Evolutionary conservation across 768 basidiomycete species (phyloP).

Genomic region (Collybia mongolica): DNA sequence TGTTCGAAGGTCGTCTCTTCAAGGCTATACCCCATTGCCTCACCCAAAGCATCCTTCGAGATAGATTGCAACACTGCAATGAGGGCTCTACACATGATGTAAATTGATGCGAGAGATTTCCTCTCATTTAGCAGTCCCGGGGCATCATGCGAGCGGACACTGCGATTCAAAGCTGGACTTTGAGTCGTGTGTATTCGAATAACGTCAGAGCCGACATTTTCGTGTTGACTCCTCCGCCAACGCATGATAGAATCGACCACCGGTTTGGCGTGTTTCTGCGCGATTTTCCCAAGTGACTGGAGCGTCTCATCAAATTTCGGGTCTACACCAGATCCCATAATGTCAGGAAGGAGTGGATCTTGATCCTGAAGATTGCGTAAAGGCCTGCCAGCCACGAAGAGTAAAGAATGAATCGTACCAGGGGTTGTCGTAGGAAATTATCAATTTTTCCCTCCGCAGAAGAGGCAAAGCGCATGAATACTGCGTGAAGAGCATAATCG

Average conservation of each 20-base stretch:
- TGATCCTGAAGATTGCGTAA: constrained; percentile 47
- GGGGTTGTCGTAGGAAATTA: constrained; percentile 60
- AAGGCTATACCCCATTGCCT: constrained; percentile 73
- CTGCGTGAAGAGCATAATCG: constrained; percentile 85
- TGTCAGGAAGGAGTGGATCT: constrained; percentile 63
- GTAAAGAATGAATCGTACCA: constrained; percentile 47
- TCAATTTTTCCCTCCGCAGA: constrained; percentile 81
- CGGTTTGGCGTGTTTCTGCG: constrained; percentile 78
- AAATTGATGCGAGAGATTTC: constrained; percentile 80
- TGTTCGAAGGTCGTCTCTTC: constrained; percentile 90
- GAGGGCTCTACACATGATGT: constrained; percentile 87
- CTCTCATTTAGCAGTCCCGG: constrained; percentile 61
- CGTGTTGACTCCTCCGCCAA: constrained; percentile 80
- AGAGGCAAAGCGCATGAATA: constrained; percentile 85
- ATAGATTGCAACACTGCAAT: constrained; percentile 73
- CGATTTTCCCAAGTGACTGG: constrained; percentile 82
- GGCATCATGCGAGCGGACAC: constrained; percentile 43
- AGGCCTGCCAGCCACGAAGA: not conserved
- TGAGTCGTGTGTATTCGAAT: constrained; percentile 47
- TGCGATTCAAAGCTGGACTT: constrained; percentile 30
- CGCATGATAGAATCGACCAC: constrained; percentile 86
- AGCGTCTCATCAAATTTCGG: constrained; percentile 81
- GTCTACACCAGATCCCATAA: constrained; percentile 74
- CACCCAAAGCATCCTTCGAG: constrained; percentile 76
- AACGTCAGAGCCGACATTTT: constrained; percentile 51